Conservation (phyloP, 768 basidiomycete genomes). For the Terana coerulea region DNA sequence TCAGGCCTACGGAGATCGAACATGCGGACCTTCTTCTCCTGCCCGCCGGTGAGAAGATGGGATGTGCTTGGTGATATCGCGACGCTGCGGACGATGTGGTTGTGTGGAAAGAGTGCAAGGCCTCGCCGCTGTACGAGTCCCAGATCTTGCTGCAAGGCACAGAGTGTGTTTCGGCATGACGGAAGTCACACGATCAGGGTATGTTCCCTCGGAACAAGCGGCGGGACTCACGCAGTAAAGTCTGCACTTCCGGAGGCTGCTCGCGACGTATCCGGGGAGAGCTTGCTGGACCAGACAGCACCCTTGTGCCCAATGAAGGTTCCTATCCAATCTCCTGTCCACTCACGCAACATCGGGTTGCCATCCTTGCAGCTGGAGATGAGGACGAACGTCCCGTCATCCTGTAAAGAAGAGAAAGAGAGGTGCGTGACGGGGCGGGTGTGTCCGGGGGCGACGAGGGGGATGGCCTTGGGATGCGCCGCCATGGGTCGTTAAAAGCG, state of each 20-base stretch:
- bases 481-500: conserved; percentile 21
- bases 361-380: conserved; percentile 99
- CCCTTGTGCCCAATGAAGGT: conserved; percentile 89
- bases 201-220: conserved; percentile 3
- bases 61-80: conserved; percentile 71
- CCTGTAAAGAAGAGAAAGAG: conserved; percentile 82
- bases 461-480: conserved; percentile 50
- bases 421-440: conserved; percentile 90
- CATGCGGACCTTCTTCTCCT: conserved; percentile 96
- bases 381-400: conserved; percentile 84
- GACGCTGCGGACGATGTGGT: conserved; percentile 96
- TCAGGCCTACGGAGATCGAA: conserved; percentile 88
- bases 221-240: conserved; percentile 85
- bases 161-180: conserved; percentile 11
- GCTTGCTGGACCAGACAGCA: conserved; percentile 95
- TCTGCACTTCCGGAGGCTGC: conserved; percentile 95
- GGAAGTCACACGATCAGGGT: not conserved
- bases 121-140: conserved; percentile 89
- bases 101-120: conserved; percentile 93
- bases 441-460: conserved; percentile 83
- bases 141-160: conserved; percentile 74
- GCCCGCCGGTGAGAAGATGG: conserved; percentile 85
- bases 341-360: conserved; percentile 93
- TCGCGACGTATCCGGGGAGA: conserved; percentile 78
- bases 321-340: conserved; percentile 99